Base-by-base conservation (phyloP, 2,329 filamentous ascomycete species). In the Dactylellina drechsleri region DNA sequence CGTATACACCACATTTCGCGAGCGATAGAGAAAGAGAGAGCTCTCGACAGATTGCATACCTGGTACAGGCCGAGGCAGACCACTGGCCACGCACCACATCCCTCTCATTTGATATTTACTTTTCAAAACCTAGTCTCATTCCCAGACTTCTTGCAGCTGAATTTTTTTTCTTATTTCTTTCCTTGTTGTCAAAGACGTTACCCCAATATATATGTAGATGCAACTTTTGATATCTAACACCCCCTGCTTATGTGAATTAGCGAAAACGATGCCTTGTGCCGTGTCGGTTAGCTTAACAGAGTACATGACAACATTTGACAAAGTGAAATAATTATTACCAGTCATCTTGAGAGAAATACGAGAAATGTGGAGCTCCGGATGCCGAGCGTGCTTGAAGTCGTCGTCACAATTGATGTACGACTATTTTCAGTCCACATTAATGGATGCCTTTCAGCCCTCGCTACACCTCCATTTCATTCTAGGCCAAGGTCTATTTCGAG, bases 231-330 rank as follows among this genome's bases (percentile, higher is more conserved):
- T 56, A 60, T 64, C 66, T 23, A 72, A 18, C 49, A 47, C 67
- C 56, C 62, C 49, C 47, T 50, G 36, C 57, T 54, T 62, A 47
- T 62, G 58, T 54, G 31, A 61, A 64, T 75, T 75, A 75, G 71
- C 71, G 71, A 75, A 60, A 68, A 75, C 71, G 71, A 66, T 45
- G 36, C 57, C 58, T 59, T 75, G 53, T 68, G 71, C 71, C 71
- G 57, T 75, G 64, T 75, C 70, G 71, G 71, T 67, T 75, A 65
- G 64, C 57, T 56, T 64, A 64, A 65, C 43, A 64, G 23, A 47
- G 15, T 13, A 52, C 20, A 52, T 52, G 20, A 68, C 49, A 54
- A 57, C 47, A 16, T 68, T 64, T 68, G 68, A 49, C 56, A 61
- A 50, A 68, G 31, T 36, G 59, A 47, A 47, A 47, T n/a, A 47